Evolutionary conservation across 2,329 filamentous ascomycete species (phyloP).

Genomic region (Fusarium setosum): DNA sequence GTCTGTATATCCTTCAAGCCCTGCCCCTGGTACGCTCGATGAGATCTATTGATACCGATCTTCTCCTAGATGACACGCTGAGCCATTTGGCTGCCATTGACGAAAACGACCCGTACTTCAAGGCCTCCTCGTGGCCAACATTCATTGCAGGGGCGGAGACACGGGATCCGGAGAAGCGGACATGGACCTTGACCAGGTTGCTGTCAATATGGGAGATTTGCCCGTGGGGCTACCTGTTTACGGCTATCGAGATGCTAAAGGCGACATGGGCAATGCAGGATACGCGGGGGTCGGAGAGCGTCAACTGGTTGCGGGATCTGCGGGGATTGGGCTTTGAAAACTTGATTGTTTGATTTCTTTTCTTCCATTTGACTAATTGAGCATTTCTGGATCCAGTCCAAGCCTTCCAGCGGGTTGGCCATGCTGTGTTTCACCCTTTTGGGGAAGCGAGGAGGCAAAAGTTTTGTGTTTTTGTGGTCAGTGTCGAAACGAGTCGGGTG

Average conservation of each 20-base stretch:
- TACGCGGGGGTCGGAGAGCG: conserved; percentile 31
- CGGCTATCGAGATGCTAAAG: conserved; percentile 60
- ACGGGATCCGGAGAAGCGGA: conserved; percentile 56
- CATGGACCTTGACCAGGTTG: conserved; percentile 63
- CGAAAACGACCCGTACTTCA: conserved; percentile 64
- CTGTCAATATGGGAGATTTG: conserved; percentile 57
- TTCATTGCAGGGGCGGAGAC: conserved; percentile 69
- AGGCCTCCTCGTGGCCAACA: conserved; percentile 69
- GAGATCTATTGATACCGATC: conserved; percentile 52
- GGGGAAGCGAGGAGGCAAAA: conserved; percentile 19
- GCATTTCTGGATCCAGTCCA: conserved; percentile 21
- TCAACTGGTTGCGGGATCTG: conserved; percentile 57
- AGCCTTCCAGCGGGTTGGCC: conserved; percentile 7
- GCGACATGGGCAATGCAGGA: conserved; percentile 60
- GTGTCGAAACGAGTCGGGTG: too few species aligned
- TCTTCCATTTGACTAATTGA: conserved; percentile 8
- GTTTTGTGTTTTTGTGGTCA: conserved; percentile 14
- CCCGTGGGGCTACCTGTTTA: conserved; percentile 63
- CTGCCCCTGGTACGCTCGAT: conserved; percentile 52
- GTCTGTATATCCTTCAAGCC: conserved; percentile 59
- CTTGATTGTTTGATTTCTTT: conserved; percentile 55
- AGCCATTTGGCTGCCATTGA: conserved; percentile 61
- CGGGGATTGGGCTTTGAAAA: conserved; percentile 57
- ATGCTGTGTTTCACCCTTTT: conserved; percentile 14
- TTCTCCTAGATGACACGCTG: conserved; percentile 62